Conservation (phyloP, 2,329 filamentous ascomycete genomes). For the Rhinocladiella similis region DNA sequence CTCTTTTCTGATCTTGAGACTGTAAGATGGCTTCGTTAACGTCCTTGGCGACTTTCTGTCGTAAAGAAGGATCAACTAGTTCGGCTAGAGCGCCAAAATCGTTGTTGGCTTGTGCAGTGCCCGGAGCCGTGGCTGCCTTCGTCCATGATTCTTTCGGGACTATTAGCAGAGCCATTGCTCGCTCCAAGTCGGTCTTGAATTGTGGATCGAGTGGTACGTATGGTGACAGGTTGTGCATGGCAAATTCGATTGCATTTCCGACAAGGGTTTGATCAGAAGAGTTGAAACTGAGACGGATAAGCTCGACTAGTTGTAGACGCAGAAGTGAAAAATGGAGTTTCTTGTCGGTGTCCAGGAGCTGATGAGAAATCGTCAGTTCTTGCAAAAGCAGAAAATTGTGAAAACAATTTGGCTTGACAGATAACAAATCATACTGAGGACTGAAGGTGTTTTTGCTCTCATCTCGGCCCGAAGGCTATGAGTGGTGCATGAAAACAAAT, state of each 20-base stretch:
- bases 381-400: background rate
- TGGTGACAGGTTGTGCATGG: constrained; percentile 81
- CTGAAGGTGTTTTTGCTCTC: constrained; percentile 80
- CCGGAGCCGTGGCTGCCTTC: constrained; percentile 50
- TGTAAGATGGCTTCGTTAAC: constrained; percentile 88
- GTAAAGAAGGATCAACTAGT: constrained; percentile 75
- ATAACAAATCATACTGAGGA: constrained; percentile 74
- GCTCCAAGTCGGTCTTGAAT: constrained; percentile 84
- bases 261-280: constrained; percentile 65
- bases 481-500: constrained; percentile 99
- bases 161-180: constrained; percentile 88
- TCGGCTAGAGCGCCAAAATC: constrained; percentile 59
- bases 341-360: constrained; percentile 86
- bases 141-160: constrained; percentile 71
- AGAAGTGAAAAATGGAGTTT: constrained; percentile 86
- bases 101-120: constrained; percentile 18
- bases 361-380: constrained; percentile 21
- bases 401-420: constrained; percentile 24
- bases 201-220: constrained; percentile 77
- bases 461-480: constrained; percentile 90
- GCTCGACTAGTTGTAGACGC: constrained; percentile 86
- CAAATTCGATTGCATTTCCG: constrained; percentile 78
- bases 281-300: constrained; percentile 74
- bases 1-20: constrained; percentile 69
- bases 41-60: constrained; percentile 77